phyloP scores from a whole-genome alignment of 768 basidiomycete species.

The Xerocomellus chrysenteron region DNA sequence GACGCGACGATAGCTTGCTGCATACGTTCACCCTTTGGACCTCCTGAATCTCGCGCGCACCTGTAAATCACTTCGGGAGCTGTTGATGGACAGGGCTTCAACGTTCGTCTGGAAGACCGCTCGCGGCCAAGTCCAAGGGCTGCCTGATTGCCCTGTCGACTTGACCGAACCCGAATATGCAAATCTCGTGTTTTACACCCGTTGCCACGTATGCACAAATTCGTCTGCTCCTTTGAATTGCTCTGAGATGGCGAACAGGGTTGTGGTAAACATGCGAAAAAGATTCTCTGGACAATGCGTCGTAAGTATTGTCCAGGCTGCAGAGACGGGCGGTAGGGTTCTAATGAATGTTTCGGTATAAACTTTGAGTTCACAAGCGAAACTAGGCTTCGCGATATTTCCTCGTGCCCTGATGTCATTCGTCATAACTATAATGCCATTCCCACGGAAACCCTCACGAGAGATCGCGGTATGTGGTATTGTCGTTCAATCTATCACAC shows the following conservation, averaged over 20 bases:
- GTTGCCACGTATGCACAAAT: slow-evolving; percentile 20
- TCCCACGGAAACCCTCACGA: background rate
- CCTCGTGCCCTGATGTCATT: background rate
- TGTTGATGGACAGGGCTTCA: slow-evolving; percentile 33
- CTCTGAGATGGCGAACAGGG: background rate
- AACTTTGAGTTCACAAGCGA: background rate
- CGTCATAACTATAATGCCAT: background rate
- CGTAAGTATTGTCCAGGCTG: slow-evolving; percentile 10
- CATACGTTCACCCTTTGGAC: background rate
- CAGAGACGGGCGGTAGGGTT: background rate
- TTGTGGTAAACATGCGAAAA: slow-evolving; percentile 6
- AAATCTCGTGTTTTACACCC: slow-evolving; percentile 35
- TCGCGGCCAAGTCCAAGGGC: slow-evolving; percentile 32
- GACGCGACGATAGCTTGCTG: background rate
- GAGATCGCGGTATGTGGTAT: background rate
- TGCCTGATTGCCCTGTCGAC: slow-evolving; percentile 30
- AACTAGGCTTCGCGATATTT: background rate
- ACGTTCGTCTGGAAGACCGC: slow-evolving; percentile 27
- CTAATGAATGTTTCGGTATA: background rate
- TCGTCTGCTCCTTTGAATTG: background rate
- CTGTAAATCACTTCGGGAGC: slow-evolving; percentile 2
- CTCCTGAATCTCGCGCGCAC: slow-evolving; percentile 3
- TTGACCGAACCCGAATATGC: slow-evolving; percentile 43
- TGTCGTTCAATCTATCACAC: background rate
- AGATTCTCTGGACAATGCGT: slow-evolving; percentile 8